phyloP scores from a whole-genome alignment of 2,329 filamentous ascomycete species.

The Talaromyces sp. region DNA sequence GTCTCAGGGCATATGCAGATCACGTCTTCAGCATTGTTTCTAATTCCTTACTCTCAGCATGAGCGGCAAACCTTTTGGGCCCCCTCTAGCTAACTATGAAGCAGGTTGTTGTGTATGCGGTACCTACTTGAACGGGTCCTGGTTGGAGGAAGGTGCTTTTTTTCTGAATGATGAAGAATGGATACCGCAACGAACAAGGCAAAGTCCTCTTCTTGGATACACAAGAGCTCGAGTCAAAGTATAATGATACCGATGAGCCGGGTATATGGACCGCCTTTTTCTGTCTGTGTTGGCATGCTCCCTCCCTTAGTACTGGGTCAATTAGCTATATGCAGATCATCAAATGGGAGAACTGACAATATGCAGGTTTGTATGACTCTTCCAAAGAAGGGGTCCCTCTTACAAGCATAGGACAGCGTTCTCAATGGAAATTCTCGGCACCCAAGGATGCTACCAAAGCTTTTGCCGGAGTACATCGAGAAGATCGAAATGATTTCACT shows the following conservation, averaged over 20 bases:
- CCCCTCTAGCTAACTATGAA: background rate
- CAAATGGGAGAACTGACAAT: background rate
- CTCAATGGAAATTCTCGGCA: background rate
- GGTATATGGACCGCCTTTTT: conserved; percentile 5
- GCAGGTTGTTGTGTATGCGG: background rate
- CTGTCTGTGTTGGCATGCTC: conserved; percentile 11
- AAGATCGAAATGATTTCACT: background rate
- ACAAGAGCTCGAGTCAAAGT: conserved; percentile 3
- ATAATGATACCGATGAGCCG: background rate
- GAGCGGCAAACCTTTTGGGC: background rate
- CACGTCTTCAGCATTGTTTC: background rate
- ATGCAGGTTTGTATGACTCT: conserved; percentile 11
- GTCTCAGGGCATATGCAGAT: background rate
- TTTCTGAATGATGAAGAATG: background rate
- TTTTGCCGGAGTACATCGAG: background rate
- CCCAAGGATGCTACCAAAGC: conserved; percentile 10
- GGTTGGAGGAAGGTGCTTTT: background rate
- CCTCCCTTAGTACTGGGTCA: background rate
- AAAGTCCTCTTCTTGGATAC: conserved; percentile 5
- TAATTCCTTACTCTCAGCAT: background rate
- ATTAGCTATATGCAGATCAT: background rate
- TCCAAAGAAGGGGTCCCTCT: conserved; percentile 5
- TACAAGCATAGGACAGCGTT: conserved; percentile 9
- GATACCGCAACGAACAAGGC: background rate
- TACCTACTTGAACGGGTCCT: background rate